Conservation (phyloP, 352 stramenopile species). For the Phytophthora megakarya region DNA sequence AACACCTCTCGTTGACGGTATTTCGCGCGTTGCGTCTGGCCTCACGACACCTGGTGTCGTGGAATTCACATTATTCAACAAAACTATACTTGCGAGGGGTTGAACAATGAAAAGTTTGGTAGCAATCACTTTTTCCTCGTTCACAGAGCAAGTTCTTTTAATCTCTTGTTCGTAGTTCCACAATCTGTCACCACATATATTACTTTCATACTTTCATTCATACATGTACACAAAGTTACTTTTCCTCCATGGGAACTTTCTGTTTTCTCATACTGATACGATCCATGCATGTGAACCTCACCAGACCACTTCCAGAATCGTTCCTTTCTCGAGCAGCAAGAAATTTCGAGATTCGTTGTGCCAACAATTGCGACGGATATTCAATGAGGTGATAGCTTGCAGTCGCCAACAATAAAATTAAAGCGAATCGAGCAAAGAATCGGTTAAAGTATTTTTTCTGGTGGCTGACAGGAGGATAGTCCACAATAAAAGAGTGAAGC, state of each 20-base stretch:
- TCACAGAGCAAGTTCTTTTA: too few species aligned
- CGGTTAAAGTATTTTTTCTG: constrained; percentile 41
- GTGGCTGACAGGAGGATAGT: constrained; percentile 20
- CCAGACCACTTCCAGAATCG: not conserved
- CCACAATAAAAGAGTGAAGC: constrained; percentile 32
- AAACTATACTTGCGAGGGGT: too few species aligned
- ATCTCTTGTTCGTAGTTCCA: too few species aligned
- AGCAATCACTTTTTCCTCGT: too few species aligned
- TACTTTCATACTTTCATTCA: constrained; percentile 15
- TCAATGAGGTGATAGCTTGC: constrained; percentile 39
- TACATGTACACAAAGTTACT: constrained; percentile 16
- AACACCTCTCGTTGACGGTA: constrained; percentile 64
- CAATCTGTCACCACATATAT: not conserved
- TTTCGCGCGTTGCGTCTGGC: constrained; percentile 69
- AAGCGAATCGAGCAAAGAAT: constrained; percentile 32
- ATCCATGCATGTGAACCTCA: constrained; percentile 24
- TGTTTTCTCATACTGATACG: constrained; percentile 23
- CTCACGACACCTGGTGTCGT: constrained; percentile 74
- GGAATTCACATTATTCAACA: too few species aligned
- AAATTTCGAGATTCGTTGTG: constrained; percentile 1
- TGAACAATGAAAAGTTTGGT: too few species aligned
- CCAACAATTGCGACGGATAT: constrained; percentile 18
- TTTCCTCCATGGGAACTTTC: constrained; percentile 11
- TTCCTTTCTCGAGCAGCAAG: constrained; percentile 12
- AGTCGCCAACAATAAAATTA: constrained; percentile 37